Base-by-base conservation (phyloP, 805 yeast species). In the Saturnispora mendoncae region DNA sequence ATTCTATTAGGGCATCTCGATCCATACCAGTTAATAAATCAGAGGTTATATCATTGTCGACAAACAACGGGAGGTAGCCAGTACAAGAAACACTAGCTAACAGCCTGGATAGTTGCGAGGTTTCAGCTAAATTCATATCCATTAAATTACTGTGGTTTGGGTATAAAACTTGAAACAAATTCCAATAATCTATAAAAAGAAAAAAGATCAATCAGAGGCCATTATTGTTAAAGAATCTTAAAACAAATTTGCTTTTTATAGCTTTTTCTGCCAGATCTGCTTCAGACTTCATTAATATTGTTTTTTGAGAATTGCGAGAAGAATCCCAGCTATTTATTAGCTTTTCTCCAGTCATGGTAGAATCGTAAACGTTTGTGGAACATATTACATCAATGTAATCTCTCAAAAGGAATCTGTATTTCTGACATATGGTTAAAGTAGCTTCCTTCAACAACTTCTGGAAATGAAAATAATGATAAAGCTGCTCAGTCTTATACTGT, bases 21-120 rank as follows among this genome's bases (percentile, higher is more conserved):
- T 84, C 95, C 33, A 79, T 61, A 45, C 76, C 80, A 4, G 75
- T 63, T 6, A 81, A 49, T 6, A 80, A 60, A 39, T 77, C 83
- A 18, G 67, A 63, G 0, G 77, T 68, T 47, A 81, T 71, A 19
- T 73, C 80, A 53, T 78, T 66, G 14, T 72, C 71, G 18, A 50
- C 51, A 45, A 61, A 54, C 4, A 38, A 26, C 2, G 51, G 51
- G 2, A 57, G 30, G 38, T 60, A 61, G 1, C 46, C 46, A 17
- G 45, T 51, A 32, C 64, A 60, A 9, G 51, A 55, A 7, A 58
- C 57, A 1, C 52, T 49, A 6, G 39, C 31, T 14, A 46, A 38
- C 12, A 46, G 12, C 4, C 36, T 13, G 2, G 27, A 27, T 10
- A 46, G 14, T 7, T 36, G 34, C 14, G 39, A 39, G 8, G 42